Evolutionary conservation across 192 early-diverging fungal genomes (phyloP).

Genomic region (Coemansia sp.): DNA sequence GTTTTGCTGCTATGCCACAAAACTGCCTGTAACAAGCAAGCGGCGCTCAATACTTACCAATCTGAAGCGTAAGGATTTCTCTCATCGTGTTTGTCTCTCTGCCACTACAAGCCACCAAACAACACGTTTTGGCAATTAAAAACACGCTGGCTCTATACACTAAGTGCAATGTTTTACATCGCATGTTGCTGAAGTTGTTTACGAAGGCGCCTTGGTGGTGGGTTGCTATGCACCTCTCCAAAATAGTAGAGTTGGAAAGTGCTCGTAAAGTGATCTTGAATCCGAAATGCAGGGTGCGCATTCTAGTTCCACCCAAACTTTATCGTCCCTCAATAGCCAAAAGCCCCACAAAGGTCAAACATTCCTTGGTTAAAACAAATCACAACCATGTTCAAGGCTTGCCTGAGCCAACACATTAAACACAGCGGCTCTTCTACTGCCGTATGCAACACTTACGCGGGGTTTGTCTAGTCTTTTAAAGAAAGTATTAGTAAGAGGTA

Average conservation of each 20-base stretch:
- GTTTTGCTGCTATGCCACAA: neutral
- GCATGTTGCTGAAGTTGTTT: neutral
- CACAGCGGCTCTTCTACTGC: no score
- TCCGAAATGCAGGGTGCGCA: no score
- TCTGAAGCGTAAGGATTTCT: conserved; percentile 61
- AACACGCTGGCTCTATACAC: neutral
- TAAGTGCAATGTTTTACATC: neutral
- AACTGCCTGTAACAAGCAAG: neutral
- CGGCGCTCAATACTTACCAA: conserved; percentile 39
- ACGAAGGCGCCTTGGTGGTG: neutral
- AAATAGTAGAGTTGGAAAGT: neutral
- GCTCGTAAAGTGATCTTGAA: no score
- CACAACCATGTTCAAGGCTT: no score
- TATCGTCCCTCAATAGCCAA: no score
- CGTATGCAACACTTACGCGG: no score
- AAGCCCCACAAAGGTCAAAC: no score
- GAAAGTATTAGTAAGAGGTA: no score
- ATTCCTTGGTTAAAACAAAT: no score
- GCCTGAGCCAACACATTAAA: no score
- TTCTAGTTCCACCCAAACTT: no score
- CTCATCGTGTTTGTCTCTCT: conserved; percentile 45
- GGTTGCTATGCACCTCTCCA: neutral
- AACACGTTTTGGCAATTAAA: neutral
- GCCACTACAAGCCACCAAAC: conserved; percentile 11
- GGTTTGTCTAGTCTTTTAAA: no score